Evolutionary conservation across 2,329 filamentous ascomycete genomes (phyloP).

Genomic region (Paraphoma chrysanthemicola): DNA sequence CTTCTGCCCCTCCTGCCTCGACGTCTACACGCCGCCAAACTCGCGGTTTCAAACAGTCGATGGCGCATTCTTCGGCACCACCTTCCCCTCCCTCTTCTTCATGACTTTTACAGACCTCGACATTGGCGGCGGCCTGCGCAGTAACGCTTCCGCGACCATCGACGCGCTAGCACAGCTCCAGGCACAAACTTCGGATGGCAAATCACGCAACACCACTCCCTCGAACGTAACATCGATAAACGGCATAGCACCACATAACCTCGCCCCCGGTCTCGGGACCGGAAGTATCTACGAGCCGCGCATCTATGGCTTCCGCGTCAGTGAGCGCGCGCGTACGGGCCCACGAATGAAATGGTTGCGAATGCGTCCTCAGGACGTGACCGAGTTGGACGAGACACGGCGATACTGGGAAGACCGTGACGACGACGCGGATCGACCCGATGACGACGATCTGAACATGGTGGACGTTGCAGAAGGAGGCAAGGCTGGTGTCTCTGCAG

Average conservation of each 20-base stretch:
- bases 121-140: constrained; percentile 72
- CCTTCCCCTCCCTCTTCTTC: constrained; percentile 95
- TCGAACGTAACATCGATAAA: constrained; percentile 66
- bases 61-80: constrained; percentile 96
- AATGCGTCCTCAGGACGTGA: constrained; percentile 79
- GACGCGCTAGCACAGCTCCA: constrained; percentile 45
- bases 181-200: constrained; percentile 42
- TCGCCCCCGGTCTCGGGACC: constrained; percentile 83
- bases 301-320: constrained; percentile 96
- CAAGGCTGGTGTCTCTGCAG: constrained; percentile 29
- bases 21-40: constrained; percentile 97
- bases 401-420: constrained; percentile 52
- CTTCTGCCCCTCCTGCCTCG: constrained; percentile 94
- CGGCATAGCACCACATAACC: constrained; percentile 84
- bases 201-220: constrained; percentile 43
- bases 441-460: constrained; percentile 50
- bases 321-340: constrained; percentile 85
- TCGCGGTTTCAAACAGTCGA: constrained; percentile 97
- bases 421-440: constrained; percentile 47
- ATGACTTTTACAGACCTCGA: constrained; percentile 98
- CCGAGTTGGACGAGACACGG: constrained; percentile 78
- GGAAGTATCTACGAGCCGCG: constrained; percentile 90
- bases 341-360: constrained; percentile 98
- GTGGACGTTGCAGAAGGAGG: constrained; percentile 44
- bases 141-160: constrained; percentile 52